Evolutionary conservation across 2,329 filamentous ascomycete species (phyloP), one percentile per base, ranked within the genome.

Genomic region (Calonectria montana): DNA sequence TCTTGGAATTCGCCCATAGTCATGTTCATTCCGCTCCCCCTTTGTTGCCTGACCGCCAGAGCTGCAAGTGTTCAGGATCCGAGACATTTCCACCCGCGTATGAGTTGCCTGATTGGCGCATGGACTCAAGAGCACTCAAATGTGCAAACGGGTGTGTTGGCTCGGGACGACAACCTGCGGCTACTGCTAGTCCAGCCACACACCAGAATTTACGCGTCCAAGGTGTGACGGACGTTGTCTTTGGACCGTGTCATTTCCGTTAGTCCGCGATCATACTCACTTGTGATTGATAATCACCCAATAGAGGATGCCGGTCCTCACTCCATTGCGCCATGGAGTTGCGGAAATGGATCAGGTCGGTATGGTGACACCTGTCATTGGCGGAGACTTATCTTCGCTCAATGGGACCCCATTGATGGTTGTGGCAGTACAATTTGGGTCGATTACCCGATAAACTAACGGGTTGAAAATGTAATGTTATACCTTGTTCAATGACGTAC

Each of bases 151-250:
- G 29, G n/a, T 55, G 29, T 31, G 29, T 13, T 23, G 31, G 15
- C 10, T 6, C 10, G 5, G 31, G 16, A 55, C 31, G 29, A 15
- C 29, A 31, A 35, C 18, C 16, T 13, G 23, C 31, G n/a, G 23
- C 12, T 7, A 35, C 16, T 37, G 53, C 35, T n/a, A 10, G 55
- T 61, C 65, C 53, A 67, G 65, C 65, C 53, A 67, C 65, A 21
- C 16, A 12, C 31, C 41, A 61, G 55, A 48, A 67, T 61, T 50
- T n/a, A n/a, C 10, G 27, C 55, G 29, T 29, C 47, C 12, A 61
- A 35, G 62, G 29, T 45, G 35, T 23, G 41, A 29, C 25, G n/a
- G 16, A 16, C 29, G 8, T 13, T 21, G 29, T 29, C 25, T 61
- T 41, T 39, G 10, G 41, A 7, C 16, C 16, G 18, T 29, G 53